Conservation (phyloP, 2,329 filamentous ascomycete species). For the Epichloe bromicola region DNA sequence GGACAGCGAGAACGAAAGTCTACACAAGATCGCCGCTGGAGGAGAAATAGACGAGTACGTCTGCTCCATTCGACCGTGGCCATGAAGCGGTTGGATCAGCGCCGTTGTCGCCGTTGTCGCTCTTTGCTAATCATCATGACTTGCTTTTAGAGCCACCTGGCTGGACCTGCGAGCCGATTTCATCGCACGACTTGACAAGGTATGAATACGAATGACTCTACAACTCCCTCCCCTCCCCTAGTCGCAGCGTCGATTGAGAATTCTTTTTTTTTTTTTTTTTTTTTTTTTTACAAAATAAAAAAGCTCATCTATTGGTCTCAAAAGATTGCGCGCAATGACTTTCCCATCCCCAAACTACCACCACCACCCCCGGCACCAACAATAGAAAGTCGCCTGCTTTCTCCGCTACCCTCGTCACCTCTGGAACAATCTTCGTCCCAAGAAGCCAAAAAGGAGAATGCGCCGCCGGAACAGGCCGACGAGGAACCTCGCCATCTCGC, state of each 20-base stretch:
- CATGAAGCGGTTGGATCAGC: neutral
- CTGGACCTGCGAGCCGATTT: constrained; percentile 51
- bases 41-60: constrained; percentile 43
- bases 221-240: neutral
- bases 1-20: constrained; percentile 37
- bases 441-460: constrained; percentile 58
- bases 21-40: constrained; percentile 36
- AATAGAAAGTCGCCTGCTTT: constrained; percentile 18
- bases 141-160: constrained; percentile 50
- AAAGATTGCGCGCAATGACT: constrained; percentile 64
- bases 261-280: too few relatives aligned
- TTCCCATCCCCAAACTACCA: constrained; percentile 54
- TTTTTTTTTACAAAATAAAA: neutral
- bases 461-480: constrained; percentile 27
- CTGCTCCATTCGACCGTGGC: constrained; percentile 2
- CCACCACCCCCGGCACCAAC: constrained; percentile 25
- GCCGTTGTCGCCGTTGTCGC: neutral
- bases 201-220: constrained; percentile 14
- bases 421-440: constrained; percentile 33
- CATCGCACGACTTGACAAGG: constrained; percentile 54
- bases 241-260: too few relatives aligned
- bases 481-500: constrained; percentile 18
- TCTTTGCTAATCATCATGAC: constrained; percentile 14
- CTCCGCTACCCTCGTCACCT: constrained; percentile 33
- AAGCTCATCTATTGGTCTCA: neutral